Percentiles rank a stretch among this genome's conserved stretches.
Conservation (phyloP, 2,329 filamentous ascomycete species). For the Claviceps sp. region DNA sequence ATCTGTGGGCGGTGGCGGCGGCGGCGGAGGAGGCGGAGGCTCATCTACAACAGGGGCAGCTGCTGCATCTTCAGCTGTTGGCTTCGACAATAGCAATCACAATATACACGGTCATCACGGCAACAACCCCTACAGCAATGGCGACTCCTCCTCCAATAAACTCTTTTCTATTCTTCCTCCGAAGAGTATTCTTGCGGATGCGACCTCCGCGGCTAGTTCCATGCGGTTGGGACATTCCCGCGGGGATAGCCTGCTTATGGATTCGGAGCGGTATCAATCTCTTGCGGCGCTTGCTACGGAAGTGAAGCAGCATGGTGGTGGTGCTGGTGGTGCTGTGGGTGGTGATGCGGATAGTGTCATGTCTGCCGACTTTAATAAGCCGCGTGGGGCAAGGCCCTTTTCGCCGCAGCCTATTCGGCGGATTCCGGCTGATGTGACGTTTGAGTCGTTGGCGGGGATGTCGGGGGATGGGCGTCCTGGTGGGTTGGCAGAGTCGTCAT, state of each 20-base stretch:
- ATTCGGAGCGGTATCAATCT: slow-evolving; percentile 43
- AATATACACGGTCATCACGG: too few species aligned
- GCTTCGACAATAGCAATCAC: background rate
- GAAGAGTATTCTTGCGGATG: slow-evolving; percentile 48
- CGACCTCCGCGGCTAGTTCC: slow-evolving; percentile 24
- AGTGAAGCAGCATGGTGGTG: slow-evolving; percentile 11
- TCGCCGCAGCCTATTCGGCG: slow-evolving; percentile 40
- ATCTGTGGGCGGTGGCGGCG: slow-evolving; percentile 8
- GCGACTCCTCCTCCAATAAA: slow-evolving; percentile 27
- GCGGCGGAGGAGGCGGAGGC: slow-evolving; percentile 1
- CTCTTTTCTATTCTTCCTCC: slow-evolving; percentile 53
- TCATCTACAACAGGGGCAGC: background rate
- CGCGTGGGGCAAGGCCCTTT: slow-evolving; percentile 43
- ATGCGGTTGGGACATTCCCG: slow-evolving; percentile 24
- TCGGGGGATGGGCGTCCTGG: too few species aligned
- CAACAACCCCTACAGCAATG: slow-evolving; percentile 9
- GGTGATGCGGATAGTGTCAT: slow-evolving; percentile 37
- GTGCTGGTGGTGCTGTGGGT: slow-evolving; percentile 6
- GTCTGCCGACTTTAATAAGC: slow-evolving; percentile 38
- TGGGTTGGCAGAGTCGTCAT: too few species aligned
- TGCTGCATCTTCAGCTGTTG: background rate
- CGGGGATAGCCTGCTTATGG: slow-evolving; percentile 41
- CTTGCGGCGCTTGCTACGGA: slow-evolving; percentile 32
- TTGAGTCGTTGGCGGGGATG: slow-evolving; percentile 19
- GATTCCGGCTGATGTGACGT: slow-evolving; percentile 26